These are phyloP conservation scores for Barbarea vulgaris DNA, from an alignment of 345 rosid genomes.

Conservation along the genomic window DNA sequence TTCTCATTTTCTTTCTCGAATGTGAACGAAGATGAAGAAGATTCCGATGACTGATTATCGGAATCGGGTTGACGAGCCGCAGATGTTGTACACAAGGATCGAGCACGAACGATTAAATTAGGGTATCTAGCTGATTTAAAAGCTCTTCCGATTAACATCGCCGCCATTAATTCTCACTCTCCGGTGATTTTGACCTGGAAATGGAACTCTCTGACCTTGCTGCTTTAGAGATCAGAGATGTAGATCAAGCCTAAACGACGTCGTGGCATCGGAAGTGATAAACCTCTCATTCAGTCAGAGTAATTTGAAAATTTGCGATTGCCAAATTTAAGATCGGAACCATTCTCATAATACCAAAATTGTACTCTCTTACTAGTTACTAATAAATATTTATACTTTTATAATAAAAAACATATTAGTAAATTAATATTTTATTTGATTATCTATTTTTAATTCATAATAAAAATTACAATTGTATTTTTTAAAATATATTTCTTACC, in stretches of 20 bases:
- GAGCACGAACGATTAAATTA: slow-evolving; percentile 33
- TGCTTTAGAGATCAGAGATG: slow-evolving; percentile 9
- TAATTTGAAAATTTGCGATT: not conserved
- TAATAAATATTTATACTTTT: too few species aligned
- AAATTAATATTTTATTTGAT: too few species aligned
- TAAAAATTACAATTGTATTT: too few species aligned
- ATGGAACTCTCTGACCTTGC: not conserved
- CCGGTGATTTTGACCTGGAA: slow-evolving; percentile 26
- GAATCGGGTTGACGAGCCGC: slow-evolving; percentile 43
- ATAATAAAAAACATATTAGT: too few species aligned
- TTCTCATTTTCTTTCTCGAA: slow-evolving; percentile 47
- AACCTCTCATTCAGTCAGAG: not conserved
- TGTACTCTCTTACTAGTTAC: too few species aligned
- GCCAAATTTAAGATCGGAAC: too few species aligned
- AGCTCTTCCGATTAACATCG: slow-evolving; percentile 47
- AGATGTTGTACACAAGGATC: slow-evolving; percentile 49
- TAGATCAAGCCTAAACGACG: not conserved
- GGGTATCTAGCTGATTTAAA: slow-evolving; percentile 44
- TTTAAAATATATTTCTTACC: too few species aligned
- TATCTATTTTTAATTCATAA: too few species aligned
- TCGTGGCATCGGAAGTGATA: not conserved
- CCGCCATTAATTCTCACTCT: slow-evolving; percentile 29
- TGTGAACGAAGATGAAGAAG: slow-evolving; percentile 58
- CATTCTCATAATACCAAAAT: too few species aligned
- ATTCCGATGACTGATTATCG: slow-evolving; percentile 36